Conservation (phyloP, 192 early-diverging fungal genomes). For the Umbelopsis ramanniana region DNA sequence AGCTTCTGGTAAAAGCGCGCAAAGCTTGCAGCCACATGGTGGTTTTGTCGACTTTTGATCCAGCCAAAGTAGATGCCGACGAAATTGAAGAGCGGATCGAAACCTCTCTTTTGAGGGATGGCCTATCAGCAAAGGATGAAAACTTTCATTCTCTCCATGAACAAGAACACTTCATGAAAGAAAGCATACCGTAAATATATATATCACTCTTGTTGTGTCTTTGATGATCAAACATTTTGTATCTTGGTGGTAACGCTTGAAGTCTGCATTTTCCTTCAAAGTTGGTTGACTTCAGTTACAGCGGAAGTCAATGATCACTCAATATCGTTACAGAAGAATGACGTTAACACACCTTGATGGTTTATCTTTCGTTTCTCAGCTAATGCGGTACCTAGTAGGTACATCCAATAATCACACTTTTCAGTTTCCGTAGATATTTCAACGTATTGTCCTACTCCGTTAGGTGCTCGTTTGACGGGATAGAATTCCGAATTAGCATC, state of each 20-base stretch:
- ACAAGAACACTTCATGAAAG: neutral
- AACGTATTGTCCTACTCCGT: neutral
- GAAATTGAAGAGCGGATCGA: neutral
- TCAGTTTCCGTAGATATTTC: neutral
- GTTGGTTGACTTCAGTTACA: neutral
- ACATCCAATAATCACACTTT: slow-evolving; percentile 23
- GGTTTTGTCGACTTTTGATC: slow-evolving; percentile 1
- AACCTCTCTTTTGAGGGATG: slow-evolving; percentile 8
- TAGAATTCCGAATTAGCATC: neutral
- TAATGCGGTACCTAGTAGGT: neutral
- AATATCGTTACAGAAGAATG: neutral
- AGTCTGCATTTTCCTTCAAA: neutral
- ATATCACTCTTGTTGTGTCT: neutral
- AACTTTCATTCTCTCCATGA: too few species aligned
- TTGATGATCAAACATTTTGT: slow-evolving; percentile 14
- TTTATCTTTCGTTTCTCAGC: neutral
- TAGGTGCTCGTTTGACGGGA: neutral
- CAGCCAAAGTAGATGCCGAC: neutral
- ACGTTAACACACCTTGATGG: neutral
- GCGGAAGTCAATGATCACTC: too few species aligned
- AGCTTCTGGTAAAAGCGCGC: neutral
- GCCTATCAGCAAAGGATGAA: neutral
- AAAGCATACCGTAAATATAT: neutral
- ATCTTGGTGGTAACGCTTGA: neutral
- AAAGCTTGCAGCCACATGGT: neutral